Evolutionary conservation across 306 rosid genomes (phyloP), one percentile per base, ranked within the genome.

Genomic region (Pachyrhizus erosus): DNA sequence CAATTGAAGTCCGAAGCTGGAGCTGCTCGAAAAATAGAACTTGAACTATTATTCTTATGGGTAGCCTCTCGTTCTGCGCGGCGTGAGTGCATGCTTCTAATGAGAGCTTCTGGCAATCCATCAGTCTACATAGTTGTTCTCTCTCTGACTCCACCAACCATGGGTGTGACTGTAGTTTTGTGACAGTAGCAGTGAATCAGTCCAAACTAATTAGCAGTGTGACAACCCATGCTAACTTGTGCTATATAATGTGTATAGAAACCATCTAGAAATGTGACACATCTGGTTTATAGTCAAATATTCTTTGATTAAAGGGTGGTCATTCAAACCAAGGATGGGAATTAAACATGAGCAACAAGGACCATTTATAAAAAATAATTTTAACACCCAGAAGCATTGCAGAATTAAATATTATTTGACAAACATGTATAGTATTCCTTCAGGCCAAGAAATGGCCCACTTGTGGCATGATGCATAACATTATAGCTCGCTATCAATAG

Each of bases 11-110:
- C 75, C 99, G 85, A 2, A 96, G 99, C 91, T 96, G 99, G 80
- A 96, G 99, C 90, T 96, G 99, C 93, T 96, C 99, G 2, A 96
- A 96, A 87, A 96, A 96, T 80, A 96, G 96, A 64, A 96, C 99
- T 84, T 96, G 99, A 62, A 96, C 96, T 26, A 96, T 91, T 34
- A 92, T 87, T 89, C 99, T 84, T n/a, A 96, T 91, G 48, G 99
- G 99, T 11, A 96, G 93, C 83, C 99, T 87, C 82, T 96, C 99
- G 5, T 93, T 96, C 78, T 96, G 99, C 0, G 99, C 99, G 4
- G 99, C 99, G 0, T 96, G 99, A 8, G 99, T 96, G 87, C 99
- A 96, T 15, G 99, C 99, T 90, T 96, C 99, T 77, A 96, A 86
- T 23, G 99, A 96, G 48, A 96, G 97, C 92, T 93, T 96, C 88